phyloP scores from a whole-genome alignment of 2,329 filamentous ascomycete genomes.

The Cytospora leucostoma region DNA sequence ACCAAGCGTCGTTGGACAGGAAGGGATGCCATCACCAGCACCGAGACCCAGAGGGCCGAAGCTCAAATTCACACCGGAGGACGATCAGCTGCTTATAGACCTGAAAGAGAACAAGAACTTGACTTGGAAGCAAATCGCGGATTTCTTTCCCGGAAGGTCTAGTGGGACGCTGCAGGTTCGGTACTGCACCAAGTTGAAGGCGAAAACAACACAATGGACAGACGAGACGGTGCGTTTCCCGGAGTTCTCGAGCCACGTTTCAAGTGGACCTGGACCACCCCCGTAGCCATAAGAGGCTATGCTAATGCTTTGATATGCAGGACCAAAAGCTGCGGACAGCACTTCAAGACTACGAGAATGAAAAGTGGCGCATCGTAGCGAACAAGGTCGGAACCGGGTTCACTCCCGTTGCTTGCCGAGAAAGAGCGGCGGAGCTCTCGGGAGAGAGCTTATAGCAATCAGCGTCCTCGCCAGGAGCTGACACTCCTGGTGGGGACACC shows the following conservation, averaged over 20 bases:
- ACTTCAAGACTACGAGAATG: conserved; percentile 82
- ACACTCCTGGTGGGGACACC: conserved; percentile 51
- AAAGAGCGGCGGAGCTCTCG: conserved; percentile 69
- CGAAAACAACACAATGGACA: conserved; percentile 90
- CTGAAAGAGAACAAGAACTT: conserved; percentile 93
- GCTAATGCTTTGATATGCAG: conserved; percentile 44
- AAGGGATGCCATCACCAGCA: conserved; percentile 83
- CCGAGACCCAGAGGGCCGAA: conserved; percentile 82
- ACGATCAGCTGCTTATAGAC: conserved; percentile 84
- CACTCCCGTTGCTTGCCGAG: conserved; percentile 82
- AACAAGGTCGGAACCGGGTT: conserved; percentile 90
- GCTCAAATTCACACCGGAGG: conserved; percentile 90
- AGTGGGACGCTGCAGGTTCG: conserved; percentile 90
- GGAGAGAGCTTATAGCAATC: conserved; percentile 58
- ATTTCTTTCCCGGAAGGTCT: conserved; percentile 89
- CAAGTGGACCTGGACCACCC: not conserved
- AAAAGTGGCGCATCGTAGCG: conserved; percentile 90
- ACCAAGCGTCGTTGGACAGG: conserved; percentile 83
- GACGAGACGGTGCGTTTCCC: conserved; percentile 77
- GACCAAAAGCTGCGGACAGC: conserved; percentile 75
- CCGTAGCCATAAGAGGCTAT: not conserved
- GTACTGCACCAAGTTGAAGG: conserved; percentile 93
- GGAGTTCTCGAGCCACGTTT: not conserved
- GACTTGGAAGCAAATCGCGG: conserved; percentile 96
- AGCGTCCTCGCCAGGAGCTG: conserved; percentile 52